These are phyloP conservation scores for Suillus luteus DNA, from an alignment of 768 basidiomycete genomes.

Conservation along the genomic window DNA sequence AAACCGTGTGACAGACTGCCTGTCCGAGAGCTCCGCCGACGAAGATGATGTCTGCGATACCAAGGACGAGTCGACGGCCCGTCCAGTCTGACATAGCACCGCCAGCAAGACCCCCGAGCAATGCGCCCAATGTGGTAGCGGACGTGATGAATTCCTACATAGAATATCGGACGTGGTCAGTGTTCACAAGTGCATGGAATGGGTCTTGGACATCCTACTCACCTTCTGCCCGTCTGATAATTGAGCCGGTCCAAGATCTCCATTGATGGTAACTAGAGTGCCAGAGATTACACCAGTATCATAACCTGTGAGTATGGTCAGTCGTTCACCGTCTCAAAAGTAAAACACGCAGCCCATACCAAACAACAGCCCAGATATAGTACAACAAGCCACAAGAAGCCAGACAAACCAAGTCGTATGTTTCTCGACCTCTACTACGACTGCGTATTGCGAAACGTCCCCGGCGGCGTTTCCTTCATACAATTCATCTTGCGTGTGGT, in stretches of 20 bases:
- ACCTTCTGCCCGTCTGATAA: constrained; percentile 70
- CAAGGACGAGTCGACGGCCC: constrained; percentile 65
- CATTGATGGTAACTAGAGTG: constrained; percentile 72
- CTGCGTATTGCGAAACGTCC: constrained; percentile 60
- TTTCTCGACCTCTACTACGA: constrained; percentile 67
- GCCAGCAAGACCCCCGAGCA: constrained; percentile 71
- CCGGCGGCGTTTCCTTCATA: constrained; percentile 31
- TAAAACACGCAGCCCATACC: constrained; percentile 43
- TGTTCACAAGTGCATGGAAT: neutral
- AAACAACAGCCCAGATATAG: constrained; percentile 75
- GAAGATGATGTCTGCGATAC: constrained; percentile 70
- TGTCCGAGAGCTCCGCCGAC: constrained; percentile 74
- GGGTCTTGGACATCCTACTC: neutral
- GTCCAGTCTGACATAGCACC: constrained; percentile 72
- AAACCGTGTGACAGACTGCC: constrained; percentile 67
- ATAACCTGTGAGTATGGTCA: constrained; percentile 51
- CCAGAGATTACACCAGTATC: constrained; percentile 84
- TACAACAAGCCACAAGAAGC: constrained; percentile 74
- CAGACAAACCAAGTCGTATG: constrained; percentile 73
- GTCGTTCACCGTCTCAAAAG: neutral
- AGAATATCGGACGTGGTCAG: neutral
- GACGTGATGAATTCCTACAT: constrained; percentile 87
- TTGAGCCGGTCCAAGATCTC: constrained; percentile 58
- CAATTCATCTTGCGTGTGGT: constrained; percentile 13
- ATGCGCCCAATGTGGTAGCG: constrained; percentile 74